Evolutionary conservation across 2,329 filamentous ascomycete genomes (phyloP).

Genomic region (Aureobasidium sp.): DNA sequence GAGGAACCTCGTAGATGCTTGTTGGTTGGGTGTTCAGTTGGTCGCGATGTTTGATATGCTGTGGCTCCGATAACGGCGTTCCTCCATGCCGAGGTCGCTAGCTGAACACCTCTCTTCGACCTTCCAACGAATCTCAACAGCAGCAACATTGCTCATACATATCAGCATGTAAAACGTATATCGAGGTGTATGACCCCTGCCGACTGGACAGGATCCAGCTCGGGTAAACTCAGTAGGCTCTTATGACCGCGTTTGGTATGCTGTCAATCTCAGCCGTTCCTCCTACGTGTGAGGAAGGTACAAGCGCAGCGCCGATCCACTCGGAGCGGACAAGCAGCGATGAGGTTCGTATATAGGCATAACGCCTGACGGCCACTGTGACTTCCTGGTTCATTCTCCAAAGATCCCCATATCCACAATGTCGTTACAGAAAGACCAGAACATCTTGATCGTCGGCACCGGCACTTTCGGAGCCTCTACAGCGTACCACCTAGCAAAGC

Average conservation of each 20-base stretch:
- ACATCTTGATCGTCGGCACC: slow-evolving; percentile 52
- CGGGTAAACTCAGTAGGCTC: background rate
- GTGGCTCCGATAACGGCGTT: background rate
- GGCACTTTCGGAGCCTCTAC: slow-evolving; percentile 14
- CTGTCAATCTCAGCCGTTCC: background rate
- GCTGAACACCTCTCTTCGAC: background rate
- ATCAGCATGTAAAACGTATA: too few relatives aligned
- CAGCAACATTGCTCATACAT: background rate
- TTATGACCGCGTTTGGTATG: background rate
- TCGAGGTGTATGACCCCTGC: too few relatives aligned
- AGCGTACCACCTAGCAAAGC: slow-evolving; percentile 12
- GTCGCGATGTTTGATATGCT: background rate
- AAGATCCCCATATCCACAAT: background rate
- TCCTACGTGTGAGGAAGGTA: background rate
- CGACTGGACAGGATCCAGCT: background rate
- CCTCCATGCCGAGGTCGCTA: background rate
- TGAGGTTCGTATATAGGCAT: slow-evolving; percentile 4
- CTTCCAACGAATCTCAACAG: background rate
- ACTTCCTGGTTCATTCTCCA: too few relatives aligned
- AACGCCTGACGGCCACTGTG: background rate
- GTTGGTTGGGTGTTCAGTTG: background rate
- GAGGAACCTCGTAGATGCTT: too few relatives aligned
- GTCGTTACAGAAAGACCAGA: background rate
- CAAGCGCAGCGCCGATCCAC: slow-evolving; percentile 5
- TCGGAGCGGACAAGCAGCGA: background rate